Evolutionary conservation across 164 flowering plant species (phyloP), one percentile per base, ranked within the genome.

Genomic region (Piper longum): DNA sequence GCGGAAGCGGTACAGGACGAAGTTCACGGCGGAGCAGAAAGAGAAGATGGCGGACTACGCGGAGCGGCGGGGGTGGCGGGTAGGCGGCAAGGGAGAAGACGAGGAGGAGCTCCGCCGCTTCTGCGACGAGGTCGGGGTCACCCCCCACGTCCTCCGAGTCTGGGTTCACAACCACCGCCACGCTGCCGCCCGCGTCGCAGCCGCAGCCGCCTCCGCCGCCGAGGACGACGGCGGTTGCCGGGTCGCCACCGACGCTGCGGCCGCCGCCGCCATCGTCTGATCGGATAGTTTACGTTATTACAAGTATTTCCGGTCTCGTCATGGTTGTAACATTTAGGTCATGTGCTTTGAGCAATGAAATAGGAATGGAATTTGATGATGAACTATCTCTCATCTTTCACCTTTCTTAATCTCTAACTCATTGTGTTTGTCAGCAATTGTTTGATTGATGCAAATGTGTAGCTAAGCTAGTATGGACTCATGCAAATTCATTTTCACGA

Each of bases 131-230:
- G 55, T 83, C 69, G 87, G 91, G 13, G 73, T 87, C 3, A 60
- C 67, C 0, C 81, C 71, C 60, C 64, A 74, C 0, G 86, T 87
- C 8, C 65, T 87, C 63, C 85, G 83, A 65, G 91, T 87, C 6
- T 87, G 95, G 95, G 85, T 87, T 85, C 91, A 83, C 57, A 87
- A 87, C 67, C 77, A 87, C 76, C 83, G 82, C 75, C 60, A 76
- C 36, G 36, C 36, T 26, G 36, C 36, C 68, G 67, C 70, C 59
- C 56, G 77, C 59, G 80, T 12, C 11, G 1, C 14, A 4, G 8
- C 52, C 52, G 14, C n/a, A n/a, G n/a, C 9, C 52, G 8, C 52
- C 52, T 9, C 14, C 8, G 52, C 14, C 7, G 0, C 14, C 14
- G 52, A 1, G 3, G 52, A 8, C 52, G 52, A 14, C 7, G 52